These are phyloP conservation scores for Tubosaeta sp. DNA, from an alignment of 768 basidiomycete genomes.

Conservation along the genomic window DNA sequence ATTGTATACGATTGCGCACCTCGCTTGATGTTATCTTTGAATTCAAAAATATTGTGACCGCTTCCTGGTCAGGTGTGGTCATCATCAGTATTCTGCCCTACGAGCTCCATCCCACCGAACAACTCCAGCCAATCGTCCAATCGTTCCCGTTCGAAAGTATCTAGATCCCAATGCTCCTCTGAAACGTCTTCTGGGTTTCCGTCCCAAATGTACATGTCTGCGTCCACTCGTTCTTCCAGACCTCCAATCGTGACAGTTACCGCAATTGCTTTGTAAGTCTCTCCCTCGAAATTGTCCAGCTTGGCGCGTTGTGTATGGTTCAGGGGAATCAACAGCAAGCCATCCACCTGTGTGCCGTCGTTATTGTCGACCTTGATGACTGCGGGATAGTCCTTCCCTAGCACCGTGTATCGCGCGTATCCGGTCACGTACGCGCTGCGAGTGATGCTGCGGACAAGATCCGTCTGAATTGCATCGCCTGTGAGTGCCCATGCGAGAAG, in stretches of 20 bases:
- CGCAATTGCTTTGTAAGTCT: no score
- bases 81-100: not conserved
- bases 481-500: no score
- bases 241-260: not conserved
- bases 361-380: not conserved
- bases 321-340: not conserved
- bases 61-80: not conserved
- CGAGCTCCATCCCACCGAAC: not conserved
- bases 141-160: not conserved
- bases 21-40: no score
- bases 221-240: not conserved
- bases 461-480: not conserved
- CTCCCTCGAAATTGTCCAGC: not conserved
- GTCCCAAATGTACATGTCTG: not conserved
- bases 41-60: no score
- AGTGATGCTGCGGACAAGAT: not conserved
- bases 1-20: no score
- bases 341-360: not conserved
- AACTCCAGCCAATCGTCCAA: not conserved
- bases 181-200: no score
- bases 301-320: not conserved
- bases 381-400: not conserved
- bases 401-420: not conserved
- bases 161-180: not conserved
- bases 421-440: not conserved